phyloP scores from a whole-genome alignment of 768 basidiomycete genomes.

The Chalciporus piperatus region DNA sequence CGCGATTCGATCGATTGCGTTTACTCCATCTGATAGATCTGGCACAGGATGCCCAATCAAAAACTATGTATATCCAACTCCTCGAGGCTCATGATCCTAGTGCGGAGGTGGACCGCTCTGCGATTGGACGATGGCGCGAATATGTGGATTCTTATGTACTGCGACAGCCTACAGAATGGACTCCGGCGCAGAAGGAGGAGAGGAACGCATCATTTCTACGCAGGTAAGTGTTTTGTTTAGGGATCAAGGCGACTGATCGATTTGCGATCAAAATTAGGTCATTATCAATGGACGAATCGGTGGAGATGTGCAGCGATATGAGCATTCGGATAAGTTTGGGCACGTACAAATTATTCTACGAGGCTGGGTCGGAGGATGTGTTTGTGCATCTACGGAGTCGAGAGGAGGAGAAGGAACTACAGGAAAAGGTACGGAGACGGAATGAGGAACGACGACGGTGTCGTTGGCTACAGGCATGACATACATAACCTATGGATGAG shows the following conservation, averaged over 20 bases:
- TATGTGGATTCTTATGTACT: constrained; percentile 74
- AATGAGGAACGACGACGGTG: constrained; percentile 58
- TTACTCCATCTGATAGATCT: constrained; percentile 12
- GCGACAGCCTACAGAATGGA: constrained; percentile 70
- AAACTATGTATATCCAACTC: constrained; percentile 59
- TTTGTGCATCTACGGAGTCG: constrained; percentile 37
- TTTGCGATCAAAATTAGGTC: constrained; percentile 49
- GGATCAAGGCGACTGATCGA: neutral
- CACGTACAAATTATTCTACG: constrained; percentile 70
- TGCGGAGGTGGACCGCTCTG: constrained; percentile 48
- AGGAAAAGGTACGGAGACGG: constrained; percentile 41
- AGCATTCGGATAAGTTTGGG: constrained; percentile 55
- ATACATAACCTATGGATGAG: neutral
- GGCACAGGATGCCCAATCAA: constrained; percentile 51
- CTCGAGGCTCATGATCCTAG: constrained; percentile 65
- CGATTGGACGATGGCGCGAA: constrained; percentile 62
- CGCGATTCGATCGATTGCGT: neutral
- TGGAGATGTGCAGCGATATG: constrained; percentile 18
- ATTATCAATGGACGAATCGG: constrained; percentile 36
- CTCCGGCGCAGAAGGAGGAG: constrained; percentile 39
- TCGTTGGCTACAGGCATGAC: constrained; percentile 30
- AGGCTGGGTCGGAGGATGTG: constrained; percentile 59
- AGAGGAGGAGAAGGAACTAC: constrained; percentile 35
- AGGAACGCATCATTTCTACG: constrained; percentile 50
- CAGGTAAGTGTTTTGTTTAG: constrained; percentile 43